These are phyloP conservation scores for Sclerotiophoma versabilis DNA, from an alignment of 2,329 filamentous ascomycete genomes.

Conservation along the genomic window DNA sequence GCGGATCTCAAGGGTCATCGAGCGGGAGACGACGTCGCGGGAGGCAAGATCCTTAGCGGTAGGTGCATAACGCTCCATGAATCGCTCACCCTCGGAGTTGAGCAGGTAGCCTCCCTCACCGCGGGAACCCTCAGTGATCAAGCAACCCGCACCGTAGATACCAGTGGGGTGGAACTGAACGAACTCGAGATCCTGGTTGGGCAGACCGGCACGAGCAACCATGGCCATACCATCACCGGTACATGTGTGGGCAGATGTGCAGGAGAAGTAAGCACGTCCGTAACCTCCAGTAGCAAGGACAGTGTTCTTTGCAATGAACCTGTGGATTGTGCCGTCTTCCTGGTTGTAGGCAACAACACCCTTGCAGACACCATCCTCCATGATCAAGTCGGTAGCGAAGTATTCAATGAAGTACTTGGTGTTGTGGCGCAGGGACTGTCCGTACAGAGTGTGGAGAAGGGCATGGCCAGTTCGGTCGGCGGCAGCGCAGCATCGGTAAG, in stretches of 20 bases:
- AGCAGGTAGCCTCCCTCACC: conserved; percentile 98
- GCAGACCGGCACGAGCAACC: conserved; percentile 95
- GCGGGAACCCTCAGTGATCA: conserved; percentile 97
- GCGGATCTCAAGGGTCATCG: conserved; percentile 98
- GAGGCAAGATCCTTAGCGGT: conserved; percentile 97
- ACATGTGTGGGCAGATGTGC: conserved; percentile 97
- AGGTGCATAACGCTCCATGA: conserved; percentile 98
- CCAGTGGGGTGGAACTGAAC: conserved; percentile 99
- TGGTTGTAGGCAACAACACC: conserved; percentile 98
- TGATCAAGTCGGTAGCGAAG: conserved; percentile 95
- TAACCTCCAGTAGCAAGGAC: conserved; percentile 97
- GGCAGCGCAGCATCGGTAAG: conserved; percentile 95
- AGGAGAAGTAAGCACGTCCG: conserved; percentile 97
- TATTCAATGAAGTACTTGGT: conserved; percentile 99
- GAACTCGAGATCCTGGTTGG: conserved; percentile 99
- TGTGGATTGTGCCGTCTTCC: conserved; percentile 96
- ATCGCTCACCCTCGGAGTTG: conserved; percentile 97
- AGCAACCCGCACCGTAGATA: conserved; percentile 94
- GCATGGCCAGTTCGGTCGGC: conserved; percentile 97
- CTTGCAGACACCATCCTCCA: conserved; percentile 96
- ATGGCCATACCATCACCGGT: conserved; percentile 99
- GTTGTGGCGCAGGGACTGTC: conserved; percentile 95
- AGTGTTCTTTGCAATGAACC: conserved; percentile 96
- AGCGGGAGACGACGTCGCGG: conserved; percentile 94
- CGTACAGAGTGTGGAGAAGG: conserved; percentile 97